Percentiles rank a stretch among this genome's conserved stretches.
Evolutionary conservation across 768 basidiomycete genomes (phyloP).

Genomic region (Xerocomus potaroensis): DNA sequence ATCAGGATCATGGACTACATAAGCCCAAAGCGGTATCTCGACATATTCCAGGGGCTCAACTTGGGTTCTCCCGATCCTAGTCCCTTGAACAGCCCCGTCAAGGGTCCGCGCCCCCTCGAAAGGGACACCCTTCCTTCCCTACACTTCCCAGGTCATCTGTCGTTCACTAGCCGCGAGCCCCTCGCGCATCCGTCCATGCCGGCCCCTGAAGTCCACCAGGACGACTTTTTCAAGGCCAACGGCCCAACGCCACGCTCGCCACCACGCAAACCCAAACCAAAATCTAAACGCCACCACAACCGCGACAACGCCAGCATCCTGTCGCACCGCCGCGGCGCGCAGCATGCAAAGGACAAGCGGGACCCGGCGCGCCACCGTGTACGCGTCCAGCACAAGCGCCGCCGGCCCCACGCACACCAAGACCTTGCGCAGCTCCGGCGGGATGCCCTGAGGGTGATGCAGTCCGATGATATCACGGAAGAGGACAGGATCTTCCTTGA

Average conservation of each 20-base stretch:
- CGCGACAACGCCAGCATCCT: background rate
- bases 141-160: constrained; percentile 5
- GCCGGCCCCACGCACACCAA: background rate
- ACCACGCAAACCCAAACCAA: constrained; percentile 10
- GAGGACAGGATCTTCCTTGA: constrained; percentile 25
- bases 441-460: constrained; percentile 20
- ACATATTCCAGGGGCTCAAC: constrained; percentile 12
- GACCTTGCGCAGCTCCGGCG: constrained; percentile 2
- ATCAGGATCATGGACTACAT: constrained; percentile 21
- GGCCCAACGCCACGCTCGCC: background rate
- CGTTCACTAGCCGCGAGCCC: background rate
- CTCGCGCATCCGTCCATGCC: background rate
- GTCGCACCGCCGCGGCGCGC: constrained; percentile 4
- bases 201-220: background rate
- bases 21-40: constrained; percentile 17
- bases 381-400: constrained; percentile 1
- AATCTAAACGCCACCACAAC: constrained; percentile 14
- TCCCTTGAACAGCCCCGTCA: constrained; percentile 17
- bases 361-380: background rate
- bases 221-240: too few species aligned
- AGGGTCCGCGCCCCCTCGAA: background rate
- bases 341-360: constrained; percentile 9
- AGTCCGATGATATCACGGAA: constrained; percentile 6
- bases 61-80: constrained; percentile 14
- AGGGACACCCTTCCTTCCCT: constrained; percentile 10